Evolutionary conservation across 495 filamentous ascomycete genomes (phyloP).

Genomic region (Cenococcum geophilum): DNA sequence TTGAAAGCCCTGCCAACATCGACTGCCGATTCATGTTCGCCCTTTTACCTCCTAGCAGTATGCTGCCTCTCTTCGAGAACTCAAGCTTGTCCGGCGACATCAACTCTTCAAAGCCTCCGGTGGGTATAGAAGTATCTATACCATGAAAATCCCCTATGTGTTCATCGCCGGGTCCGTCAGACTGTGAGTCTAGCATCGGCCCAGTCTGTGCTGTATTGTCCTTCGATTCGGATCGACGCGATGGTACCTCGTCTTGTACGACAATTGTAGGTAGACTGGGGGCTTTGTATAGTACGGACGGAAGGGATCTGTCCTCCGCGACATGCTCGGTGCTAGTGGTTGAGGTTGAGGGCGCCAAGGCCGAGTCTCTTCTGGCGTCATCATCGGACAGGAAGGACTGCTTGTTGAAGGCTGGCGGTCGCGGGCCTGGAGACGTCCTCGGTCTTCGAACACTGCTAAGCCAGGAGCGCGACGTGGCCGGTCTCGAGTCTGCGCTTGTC

Average conservation of each 20-base stretch:
- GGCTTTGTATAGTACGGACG: conserved; percentile 24
- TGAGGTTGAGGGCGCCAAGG: conserved; percentile 45
- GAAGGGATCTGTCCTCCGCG: conserved; percentile 36
- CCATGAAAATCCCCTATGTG: conserved; percentile 42
- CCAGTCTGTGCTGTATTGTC: conserved; percentile 9
- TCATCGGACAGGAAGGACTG: conserved; percentile 25
- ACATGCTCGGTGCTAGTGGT: conserved; percentile 46
- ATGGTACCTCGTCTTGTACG: conserved; percentile 29
- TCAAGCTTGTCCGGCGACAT: conserved; percentile 46
- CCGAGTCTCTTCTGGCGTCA: conserved; percentile 48
- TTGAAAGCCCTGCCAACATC: conserved; percentile 8
- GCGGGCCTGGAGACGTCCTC: conserved; percentile 24
- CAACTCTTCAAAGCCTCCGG: conserved; percentile 48
- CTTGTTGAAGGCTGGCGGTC: conserved; percentile 19
- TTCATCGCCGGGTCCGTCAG: neutral
- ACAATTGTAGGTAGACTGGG: conserved; percentile 39
- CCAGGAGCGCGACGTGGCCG: conserved; percentile 23
- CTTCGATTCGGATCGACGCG: conserved; percentile 6
- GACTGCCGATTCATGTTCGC: conserved; percentile 32
- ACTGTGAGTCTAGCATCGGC: neutral
- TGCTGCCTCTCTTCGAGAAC: conserved; percentile 60
- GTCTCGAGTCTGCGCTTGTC: conserved; percentile 7
- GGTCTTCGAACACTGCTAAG: conserved; percentile 29
- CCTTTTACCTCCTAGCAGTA: conserved; percentile 55
- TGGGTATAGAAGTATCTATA: conserved; percentile 54